Evolutionary conservation across 2,329 filamentous ascomycete species (phyloP).

Genomic region (Periconia sp.): DNA sequence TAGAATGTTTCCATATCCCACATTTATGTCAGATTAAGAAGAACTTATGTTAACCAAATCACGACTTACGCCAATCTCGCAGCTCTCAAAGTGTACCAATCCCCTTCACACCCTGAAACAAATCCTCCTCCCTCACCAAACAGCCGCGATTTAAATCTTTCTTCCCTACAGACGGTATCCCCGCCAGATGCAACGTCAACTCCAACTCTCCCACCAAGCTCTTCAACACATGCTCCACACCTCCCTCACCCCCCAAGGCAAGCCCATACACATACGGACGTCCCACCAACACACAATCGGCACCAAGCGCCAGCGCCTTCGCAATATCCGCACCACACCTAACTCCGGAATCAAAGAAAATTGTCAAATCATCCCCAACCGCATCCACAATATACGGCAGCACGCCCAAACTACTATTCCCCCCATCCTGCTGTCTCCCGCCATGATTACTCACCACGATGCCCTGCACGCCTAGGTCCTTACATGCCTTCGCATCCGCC

Average conservation of each 20-base stretch:
- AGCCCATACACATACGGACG: constrained; percentile 62
- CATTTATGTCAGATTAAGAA: too few species aligned
- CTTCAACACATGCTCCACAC: constrained; percentile 48
- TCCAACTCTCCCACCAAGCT: constrained; percentile 18
- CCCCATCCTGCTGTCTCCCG: constrained; percentile 52
- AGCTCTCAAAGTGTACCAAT: too few species aligned
- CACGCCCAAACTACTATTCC: constrained; percentile 54
- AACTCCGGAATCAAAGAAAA: constrained; percentile 57
- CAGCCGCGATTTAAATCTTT: constrained; percentile 14
- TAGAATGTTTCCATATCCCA: too few species aligned
- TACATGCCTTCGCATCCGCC: constrained; percentile 50
- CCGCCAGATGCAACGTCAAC: constrained; percentile 26
- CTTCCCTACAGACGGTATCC: constrained; percentile 21
- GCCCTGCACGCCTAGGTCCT: constrained; percentile 50
- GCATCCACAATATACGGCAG: constrained; percentile 61
- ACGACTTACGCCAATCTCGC: too few species aligned
- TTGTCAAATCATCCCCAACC: constrained; percentile 24
- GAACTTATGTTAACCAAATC: too few species aligned
- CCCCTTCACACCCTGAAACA: too few species aligned
- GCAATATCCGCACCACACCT: constrained; percentile 53
- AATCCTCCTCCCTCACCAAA: too few species aligned
- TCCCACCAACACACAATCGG: constrained; percentile 60
- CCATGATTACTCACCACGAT: constrained; percentile 54
- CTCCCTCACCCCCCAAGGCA: constrained; percentile 56
- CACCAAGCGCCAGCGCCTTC: constrained; percentile 58